Evolutionary conservation across 352 stramenopile species (phyloP).

Genomic region (Peronospora destructor): DNA sequence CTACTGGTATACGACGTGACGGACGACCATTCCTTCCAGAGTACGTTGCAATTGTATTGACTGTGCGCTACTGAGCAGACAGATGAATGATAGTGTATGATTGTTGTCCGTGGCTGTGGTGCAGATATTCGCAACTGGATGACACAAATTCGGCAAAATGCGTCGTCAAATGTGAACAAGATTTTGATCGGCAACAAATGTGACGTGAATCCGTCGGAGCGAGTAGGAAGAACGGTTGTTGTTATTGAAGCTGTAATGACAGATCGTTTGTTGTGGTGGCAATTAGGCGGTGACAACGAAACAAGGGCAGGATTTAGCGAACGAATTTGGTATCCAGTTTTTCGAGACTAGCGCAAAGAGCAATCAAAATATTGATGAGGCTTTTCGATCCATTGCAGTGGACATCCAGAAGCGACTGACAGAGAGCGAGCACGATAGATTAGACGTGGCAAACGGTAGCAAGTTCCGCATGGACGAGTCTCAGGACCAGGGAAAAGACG

Average conservation of each 20-base stretch:
- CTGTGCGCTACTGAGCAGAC: not conserved
- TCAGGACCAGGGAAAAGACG: conserved; percentile 69
- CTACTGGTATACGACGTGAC: conserved; percentile 91
- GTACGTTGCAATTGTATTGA: conserved; percentile 32
- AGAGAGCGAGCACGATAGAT: conserved; percentile 83
- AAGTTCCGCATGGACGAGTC: conserved; percentile 83
- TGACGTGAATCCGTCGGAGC: conserved; percentile 93
- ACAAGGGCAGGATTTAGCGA: conserved; percentile 89
- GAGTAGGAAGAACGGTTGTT: conserved; percentile 39
- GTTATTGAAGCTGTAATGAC: not conserved
- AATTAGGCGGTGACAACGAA: conserved; percentile 85
- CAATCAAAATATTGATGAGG: conserved; percentile 90
- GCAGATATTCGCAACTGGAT: conserved; percentile 88
- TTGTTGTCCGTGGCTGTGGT: not conserved
- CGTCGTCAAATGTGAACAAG: conserved; percentile 98
- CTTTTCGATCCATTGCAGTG: conserved; percentile 83
- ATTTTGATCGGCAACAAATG: conserved; percentile 99
- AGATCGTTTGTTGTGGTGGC: not conserved
- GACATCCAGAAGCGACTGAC: conserved; percentile 85
- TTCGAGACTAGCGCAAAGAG: conserved; percentile 92
- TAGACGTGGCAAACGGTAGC: conserved; percentile 82
- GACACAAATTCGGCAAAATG: conserved; percentile 94
- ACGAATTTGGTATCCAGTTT: conserved; percentile 92
- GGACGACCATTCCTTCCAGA: conserved; percentile 88
- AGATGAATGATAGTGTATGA: not conserved